Conservation (phyloP, 805 yeast genomes). For the Blastobotrys attinorum region DNA sequence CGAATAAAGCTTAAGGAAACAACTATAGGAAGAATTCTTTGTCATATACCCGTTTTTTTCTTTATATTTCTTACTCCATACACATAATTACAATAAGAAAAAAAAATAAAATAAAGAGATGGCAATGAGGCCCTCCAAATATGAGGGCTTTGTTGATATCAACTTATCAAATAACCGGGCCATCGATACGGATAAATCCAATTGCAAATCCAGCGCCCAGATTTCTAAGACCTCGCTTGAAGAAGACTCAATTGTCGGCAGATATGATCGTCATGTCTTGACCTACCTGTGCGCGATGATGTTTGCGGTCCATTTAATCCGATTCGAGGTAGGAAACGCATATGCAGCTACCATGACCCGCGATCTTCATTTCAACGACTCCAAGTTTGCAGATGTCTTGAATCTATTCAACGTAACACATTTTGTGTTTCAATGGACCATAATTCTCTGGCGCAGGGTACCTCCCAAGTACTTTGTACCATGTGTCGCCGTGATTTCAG, state of each 20-base stretch:
- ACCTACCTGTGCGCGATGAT: not conserved
- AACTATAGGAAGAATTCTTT: too few relatives aligned
- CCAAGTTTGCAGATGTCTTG: not conserved
- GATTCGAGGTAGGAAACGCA: not conserved
- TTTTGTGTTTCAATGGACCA: not conserved
- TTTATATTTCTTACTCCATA: too few relatives aligned
- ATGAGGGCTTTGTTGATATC: too few relatives aligned
- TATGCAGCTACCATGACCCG: not conserved
- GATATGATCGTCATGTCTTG: not conserved
- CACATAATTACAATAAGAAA: too few relatives aligned
- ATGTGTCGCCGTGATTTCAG: not conserved
- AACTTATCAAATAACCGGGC: too few relatives aligned
- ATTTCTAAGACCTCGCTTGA: too few relatives aligned
- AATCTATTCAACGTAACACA: not conserved
- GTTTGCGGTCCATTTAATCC: not conserved
- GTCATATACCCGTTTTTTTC: too few relatives aligned
- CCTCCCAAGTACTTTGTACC: not conserved
- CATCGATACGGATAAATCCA: too few relatives aligned
- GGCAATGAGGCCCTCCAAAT: too few relatives aligned
- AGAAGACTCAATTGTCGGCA: not conserved
- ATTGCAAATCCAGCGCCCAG: too few relatives aligned
- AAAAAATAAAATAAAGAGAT: too few relatives aligned
- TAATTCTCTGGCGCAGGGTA: not conserved
- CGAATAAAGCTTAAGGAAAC: too few relatives aligned
- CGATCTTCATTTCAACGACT: not conserved